Conservation (phyloP, 805 yeast genomes). For the Myxozyma mucilagina region DNA sequence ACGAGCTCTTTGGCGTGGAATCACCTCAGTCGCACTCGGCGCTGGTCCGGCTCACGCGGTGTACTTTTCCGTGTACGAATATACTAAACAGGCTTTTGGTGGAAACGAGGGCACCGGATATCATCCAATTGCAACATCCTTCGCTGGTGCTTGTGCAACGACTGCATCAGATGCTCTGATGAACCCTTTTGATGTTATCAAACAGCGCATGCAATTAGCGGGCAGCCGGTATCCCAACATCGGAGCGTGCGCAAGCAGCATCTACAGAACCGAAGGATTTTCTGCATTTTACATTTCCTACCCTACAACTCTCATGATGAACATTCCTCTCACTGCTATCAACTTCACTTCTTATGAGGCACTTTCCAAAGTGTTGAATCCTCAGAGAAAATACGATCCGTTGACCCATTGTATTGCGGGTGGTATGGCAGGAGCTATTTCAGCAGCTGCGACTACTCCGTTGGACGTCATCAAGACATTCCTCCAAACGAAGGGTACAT, state of each 20-base stretch:
- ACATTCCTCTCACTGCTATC: slow-evolving; percentile 91
- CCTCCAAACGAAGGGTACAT: slow-evolving; percentile 70
- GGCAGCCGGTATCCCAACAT: slow-evolving; percentile 36
- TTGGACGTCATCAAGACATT: slow-evolving; percentile 91
- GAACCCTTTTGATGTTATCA: slow-evolving; percentile 96
- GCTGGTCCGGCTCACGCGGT: slow-evolving; percentile 99
- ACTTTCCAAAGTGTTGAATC: slow-evolving; percentile 74
- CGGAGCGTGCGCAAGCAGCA: slow-evolving; percentile 36
- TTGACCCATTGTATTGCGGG: slow-evolving; percentile 89
- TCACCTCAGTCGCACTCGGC: slow-evolving; percentile 85
- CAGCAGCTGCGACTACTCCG: slow-evolving; percentile 94
- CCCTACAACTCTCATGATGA: slow-evolving; percentile 90
- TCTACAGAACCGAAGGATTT: slow-evolving; percentile 47
- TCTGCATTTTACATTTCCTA: slow-evolving; percentile 87
- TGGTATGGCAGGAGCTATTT: slow-evolving; percentile 90
- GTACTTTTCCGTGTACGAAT: slow-evolving; percentile 91
- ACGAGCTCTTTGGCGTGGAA: slow-evolving; percentile 87
- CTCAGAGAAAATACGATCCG: slow-evolving; percentile 75
- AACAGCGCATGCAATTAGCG: slow-evolving; percentile 87
- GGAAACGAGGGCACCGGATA: slow-evolving; percentile 45
- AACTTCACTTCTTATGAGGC: slow-evolving; percentile 92
- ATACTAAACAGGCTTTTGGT: slow-evolving; percentile 60
- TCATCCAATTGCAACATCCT: slow-evolving; percentile 79
- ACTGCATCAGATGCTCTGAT: slow-evolving; percentile 91
- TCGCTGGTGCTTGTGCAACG: slow-evolving; percentile 90